Percentiles rank a stretch among this genome's conserved stretches.
These are phyloP conservation scores for Yarrowia keelungensis DNA, from an alignment of 805 yeast species.

Conservation along the genomic window DNA sequence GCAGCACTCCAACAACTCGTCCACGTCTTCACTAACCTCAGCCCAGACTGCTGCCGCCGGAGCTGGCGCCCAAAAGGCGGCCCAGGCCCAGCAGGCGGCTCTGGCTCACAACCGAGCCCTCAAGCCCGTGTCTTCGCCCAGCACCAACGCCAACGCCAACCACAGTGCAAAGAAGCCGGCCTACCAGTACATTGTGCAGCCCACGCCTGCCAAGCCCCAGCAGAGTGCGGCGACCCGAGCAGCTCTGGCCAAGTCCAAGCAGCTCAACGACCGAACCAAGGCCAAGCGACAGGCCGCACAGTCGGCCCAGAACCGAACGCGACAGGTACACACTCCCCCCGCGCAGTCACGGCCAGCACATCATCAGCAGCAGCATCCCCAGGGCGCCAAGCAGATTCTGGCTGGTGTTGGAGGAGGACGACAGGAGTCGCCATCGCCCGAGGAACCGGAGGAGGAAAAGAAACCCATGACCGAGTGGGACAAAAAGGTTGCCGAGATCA, in stretches of 20 bases:
- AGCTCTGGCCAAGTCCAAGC: slow-evolving; percentile 33
- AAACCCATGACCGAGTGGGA: slow-evolving; percentile 48
- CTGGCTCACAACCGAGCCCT: slow-evolving; percentile 30
- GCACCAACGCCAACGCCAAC: slow-evolving; percentile 21
- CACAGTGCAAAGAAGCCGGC: slow-evolving; percentile 33
- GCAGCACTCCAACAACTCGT: slow-evolving; percentile 32
- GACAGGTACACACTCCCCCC: slow-evolving; percentile 27
- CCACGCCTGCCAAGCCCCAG: slow-evolving; percentile 27
- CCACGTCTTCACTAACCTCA: slow-evolving; percentile 33
- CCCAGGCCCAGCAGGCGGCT: slow-evolving; percentile 34
- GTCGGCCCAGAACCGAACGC: slow-evolving; percentile 22
- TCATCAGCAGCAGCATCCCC: slow-evolving; percentile 17
- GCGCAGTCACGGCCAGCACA: slow-evolving; percentile 16
- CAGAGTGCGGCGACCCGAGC: slow-evolving; percentile 37
- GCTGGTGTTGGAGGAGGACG: not conserved
- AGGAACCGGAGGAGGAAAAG: slow-evolving; percentile 34
- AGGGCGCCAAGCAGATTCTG: slow-evolving; percentile 14
- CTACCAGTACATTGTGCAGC: slow-evolving; percentile 34
- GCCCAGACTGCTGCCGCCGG: slow-evolving; percentile 28
- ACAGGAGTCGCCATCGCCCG: slow-evolving; percentile 19
- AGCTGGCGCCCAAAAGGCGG: slow-evolving; percentile 24
- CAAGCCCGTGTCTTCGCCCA: slow-evolving; percentile 29
- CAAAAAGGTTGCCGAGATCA: slow-evolving; percentile 47
- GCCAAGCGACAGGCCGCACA: slow-evolving; percentile 37
- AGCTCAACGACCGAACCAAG: slow-evolving; percentile 33